Base-by-base conservation (phyloP, 108 stramenopile genomes). In the Seminavis robusta region DNA sequence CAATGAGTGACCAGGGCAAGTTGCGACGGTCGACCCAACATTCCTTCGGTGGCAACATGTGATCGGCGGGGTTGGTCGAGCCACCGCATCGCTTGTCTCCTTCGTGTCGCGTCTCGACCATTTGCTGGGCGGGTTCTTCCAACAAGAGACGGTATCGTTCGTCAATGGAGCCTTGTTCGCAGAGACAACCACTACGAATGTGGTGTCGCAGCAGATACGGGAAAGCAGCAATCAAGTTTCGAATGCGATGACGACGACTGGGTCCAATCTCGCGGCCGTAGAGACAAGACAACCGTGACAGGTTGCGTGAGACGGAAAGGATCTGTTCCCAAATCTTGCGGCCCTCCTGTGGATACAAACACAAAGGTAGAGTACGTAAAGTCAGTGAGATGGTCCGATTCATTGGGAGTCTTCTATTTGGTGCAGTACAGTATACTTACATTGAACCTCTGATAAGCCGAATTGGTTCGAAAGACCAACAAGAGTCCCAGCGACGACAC, bases 291-390 rank as follows among this genome's bases (percentile, higher is more conserved):
- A 91, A 72, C 29, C 94, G 69, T 19, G 86, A 83, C 24, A 92
- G 43, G 56, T 94, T 88, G 4, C 94, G 71, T 21, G 74, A 63
- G 6, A 56, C 58, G 65, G 67, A 69, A 37, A 79, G 56, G 21
- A 95, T 61, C 34, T 79, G 63, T 55, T 92, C 86, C 92, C 92
- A 95, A 19, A 90, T 84, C 58, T 84, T 80, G 36, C 92, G 74
- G 41, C 94, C 94, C 57, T 95, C 94, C 72, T 73, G 44, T 54
- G 28, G 27, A 43, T 13, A 42, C 27, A 39, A 51, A n/a, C 20
- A 64, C 36, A 37, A 37, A 37, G 13, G 36, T 11, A 37, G 36
- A 13, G 13, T 37, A 13, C 36, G 9, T 37, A 11, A 9, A 13
- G 13, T 37, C 36, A 13, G 36, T 11, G 36, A 11, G 42, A 21